Base-by-base conservation (phyloP, 2,329 filamentous ascomycete species). In the Aspergillus clavatus region DNA sequence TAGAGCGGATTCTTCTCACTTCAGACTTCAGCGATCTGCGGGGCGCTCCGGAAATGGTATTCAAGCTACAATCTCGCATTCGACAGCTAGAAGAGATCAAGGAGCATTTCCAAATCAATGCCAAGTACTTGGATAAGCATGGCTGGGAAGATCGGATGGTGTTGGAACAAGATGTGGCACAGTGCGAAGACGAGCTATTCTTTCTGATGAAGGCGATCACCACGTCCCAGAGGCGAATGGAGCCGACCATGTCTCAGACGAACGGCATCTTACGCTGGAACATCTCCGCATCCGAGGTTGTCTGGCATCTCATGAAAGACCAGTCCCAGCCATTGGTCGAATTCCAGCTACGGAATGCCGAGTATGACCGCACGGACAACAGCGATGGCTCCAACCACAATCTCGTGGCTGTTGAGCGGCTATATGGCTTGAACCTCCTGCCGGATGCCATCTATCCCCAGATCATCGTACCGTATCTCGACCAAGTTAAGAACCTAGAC, bases 151-250 rank as follows among this genome's bases (percentile, higher is more conserved):
- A 97, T 62, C 82, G 89, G 26, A 76, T 96, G 47, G 73, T 84
- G n/a, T 78, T 99, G 35, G 93, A 98, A 62, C 84, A 87, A 41
- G 93, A 98, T 62, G 74, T 98, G 40, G 81, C 88, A 7, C 82
- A 82, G 16, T 96, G 89, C 60, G 93, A 97, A 65, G 93, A 98
- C 59, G 94, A 99, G 67, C 72, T 99, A 7, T 99, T 98, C 76
- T 98, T 98, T 72, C 87, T 98, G 75, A 97, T 98, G 93, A 97
- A 98, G 61, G 94, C 93, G 29, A 98, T 98, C 63, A 98, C 93
- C 1, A 94, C 89, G 2, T 94, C 91, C 4, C 93, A 98, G 68
- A 79, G 89, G 48, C 93, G 90, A 63, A 83, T 82, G 52, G 82
- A 86, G 48, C 80, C 79, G 38, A 69, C 70, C 28, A 75, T 81